phyloP scores from a whole-genome alignment of 441 rosid species.

The Bruguiera hainesii region DNA sequence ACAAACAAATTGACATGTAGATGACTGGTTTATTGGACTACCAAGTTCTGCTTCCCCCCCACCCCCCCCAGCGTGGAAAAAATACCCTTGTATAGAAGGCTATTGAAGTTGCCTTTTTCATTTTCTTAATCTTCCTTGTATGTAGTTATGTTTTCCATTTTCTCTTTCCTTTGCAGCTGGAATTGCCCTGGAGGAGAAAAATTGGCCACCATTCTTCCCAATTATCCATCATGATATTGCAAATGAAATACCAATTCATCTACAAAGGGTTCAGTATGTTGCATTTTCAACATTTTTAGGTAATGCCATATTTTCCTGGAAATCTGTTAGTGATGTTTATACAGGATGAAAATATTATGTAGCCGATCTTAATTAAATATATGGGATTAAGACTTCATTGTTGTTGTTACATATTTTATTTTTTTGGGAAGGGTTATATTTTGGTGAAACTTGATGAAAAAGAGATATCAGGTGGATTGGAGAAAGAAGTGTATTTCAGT shows the following conservation, averaged over 20 bases:
- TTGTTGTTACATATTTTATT: not conserved
- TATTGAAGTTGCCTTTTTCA: not conserved
- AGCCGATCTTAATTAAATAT: not conserved
- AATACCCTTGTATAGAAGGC: not conserved
- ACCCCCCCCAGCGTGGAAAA: no score
- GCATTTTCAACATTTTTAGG: constrained; percentile 81
- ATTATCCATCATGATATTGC: constrained; percentile 93
- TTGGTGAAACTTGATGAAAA: not conserved
- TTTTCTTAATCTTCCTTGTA: not conserved
- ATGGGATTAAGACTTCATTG: not conserved
- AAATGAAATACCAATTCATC: constrained; percentile 78
- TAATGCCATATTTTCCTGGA: constrained; percentile 13
- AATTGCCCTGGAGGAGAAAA: constrained; percentile 75
- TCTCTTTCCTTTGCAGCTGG: constrained; percentile 60
- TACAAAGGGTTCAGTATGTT: constrained; percentile 78
- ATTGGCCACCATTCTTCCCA: constrained; percentile 93
- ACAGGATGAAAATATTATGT: not conserved
- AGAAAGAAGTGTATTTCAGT: not conserved
- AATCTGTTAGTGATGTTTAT: not conserved
- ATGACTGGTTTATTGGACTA: no score
- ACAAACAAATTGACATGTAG: no score
- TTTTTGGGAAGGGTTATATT: not conserved
- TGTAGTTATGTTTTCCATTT: constrained; percentile 4
- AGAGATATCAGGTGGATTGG: not conserved
- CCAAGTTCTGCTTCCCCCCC: no score